Conservation (phyloP, 2,329 filamentous ascomycete genomes). For the Fusarium phyllophilum region DNA sequence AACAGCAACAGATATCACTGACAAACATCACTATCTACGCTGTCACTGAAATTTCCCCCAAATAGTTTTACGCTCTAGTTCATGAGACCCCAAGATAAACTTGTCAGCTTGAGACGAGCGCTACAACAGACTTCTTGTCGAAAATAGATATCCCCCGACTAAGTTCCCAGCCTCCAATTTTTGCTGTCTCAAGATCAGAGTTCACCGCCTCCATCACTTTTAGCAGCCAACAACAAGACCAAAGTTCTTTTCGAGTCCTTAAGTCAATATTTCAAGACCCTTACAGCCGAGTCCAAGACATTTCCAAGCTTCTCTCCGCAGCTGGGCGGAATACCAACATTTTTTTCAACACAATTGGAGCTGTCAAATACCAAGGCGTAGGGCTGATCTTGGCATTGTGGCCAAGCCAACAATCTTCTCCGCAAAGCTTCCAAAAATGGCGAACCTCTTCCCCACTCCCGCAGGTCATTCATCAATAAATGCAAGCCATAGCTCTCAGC, state of each 20-base stretch:
- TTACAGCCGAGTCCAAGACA: background rate
- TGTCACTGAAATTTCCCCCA: accelerated
- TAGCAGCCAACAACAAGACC: background rate
- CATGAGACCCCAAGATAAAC: no score
- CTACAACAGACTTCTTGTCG: accelerated
- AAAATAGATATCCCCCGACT: background rate
- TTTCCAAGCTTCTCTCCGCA: background rate
- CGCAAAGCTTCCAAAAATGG: background rate
- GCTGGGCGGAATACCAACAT: background rate
- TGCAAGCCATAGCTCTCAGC: conserved; percentile 3
- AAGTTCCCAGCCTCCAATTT: accelerated
- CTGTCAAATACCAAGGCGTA: background rate
- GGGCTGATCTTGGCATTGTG: background rate
- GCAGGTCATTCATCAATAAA: background rate
- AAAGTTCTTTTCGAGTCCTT: background rate
- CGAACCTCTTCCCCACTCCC: background rate
- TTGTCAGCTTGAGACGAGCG: no score
- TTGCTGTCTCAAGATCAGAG: background rate
- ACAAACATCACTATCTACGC: accelerated
- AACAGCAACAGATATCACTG: accelerated
- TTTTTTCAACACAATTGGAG: background rate
- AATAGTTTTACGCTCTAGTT: no score
- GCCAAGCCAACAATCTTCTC: background rate
- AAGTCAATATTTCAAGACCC: background rate
- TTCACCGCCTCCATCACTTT: background rate